phyloP scores from a whole-genome alignment of 805 yeast species.

The Candida koratica region DNA sequence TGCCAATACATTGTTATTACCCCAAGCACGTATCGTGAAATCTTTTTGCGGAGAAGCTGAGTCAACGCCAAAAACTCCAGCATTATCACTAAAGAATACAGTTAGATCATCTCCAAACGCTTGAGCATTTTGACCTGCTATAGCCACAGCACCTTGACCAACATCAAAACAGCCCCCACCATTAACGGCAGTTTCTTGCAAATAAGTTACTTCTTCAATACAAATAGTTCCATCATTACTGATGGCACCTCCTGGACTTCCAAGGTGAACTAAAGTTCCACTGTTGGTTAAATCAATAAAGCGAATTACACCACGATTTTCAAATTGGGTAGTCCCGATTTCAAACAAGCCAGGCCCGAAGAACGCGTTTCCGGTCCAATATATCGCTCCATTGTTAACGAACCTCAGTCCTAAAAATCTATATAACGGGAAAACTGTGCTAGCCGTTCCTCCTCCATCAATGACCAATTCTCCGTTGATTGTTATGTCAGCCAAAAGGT shows the following conservation, averaged over 20 bases:
- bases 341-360: constrained; percentile 11
- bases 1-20: constrained; percentile 23
- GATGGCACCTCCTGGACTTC: constrained; percentile 13
- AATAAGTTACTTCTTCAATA: constrained; percentile 16
- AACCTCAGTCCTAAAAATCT: constrained; percentile 8
- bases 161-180: constrained; percentile 25
- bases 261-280: constrained; percentile 13
- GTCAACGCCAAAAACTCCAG: constrained; percentile 3
- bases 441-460: constrained; percentile 1
- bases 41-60: background rate
- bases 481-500: too few relatives aligned
- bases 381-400: constrained; percentile 20
- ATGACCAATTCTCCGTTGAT: background rate
- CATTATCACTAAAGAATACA: constrained; percentile 6
- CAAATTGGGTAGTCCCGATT: constrained; percentile 12
- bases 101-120: constrained; percentile 4
- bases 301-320: constrained; percentile 15
- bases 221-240: constrained; percentile 25
- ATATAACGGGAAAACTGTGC: background rate
- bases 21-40: constrained; percentile 21
- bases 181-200: constrained; percentile 15
- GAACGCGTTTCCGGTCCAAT: constrained; percentile 17
- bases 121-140: background rate
- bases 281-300: constrained; percentile 13
- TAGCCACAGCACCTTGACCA: constrained; percentile 11